A percentile compares a stretch with the other conserved stretches of the same genome.
These are phyloP conservation scores for Prosopis cineraria DNA, from an alignment of 306 rosid genomes.

Conservation along the genomic window DNA sequence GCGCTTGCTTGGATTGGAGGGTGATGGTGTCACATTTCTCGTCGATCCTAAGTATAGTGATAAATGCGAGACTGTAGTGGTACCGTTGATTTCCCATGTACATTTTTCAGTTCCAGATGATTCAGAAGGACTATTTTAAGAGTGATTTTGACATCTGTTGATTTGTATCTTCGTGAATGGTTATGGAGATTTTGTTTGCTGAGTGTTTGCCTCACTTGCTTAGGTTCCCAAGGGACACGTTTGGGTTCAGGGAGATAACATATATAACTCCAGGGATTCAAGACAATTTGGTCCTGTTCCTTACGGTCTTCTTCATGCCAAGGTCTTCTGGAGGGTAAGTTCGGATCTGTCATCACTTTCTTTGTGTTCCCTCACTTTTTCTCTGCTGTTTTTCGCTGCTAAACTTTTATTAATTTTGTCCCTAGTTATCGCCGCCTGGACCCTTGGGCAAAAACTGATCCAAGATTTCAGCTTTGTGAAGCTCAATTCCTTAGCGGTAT, in stretches of 20 bases:
- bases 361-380: neutral
- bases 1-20: constrained; percentile 77
- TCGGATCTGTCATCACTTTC: neutral
- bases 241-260: constrained; percentile 84
- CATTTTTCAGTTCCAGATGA: neutral
- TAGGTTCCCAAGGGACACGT: constrained; percentile 79
- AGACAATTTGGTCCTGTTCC: constrained; percentile 76
- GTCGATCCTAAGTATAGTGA: constrained; percentile 53
- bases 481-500: neutral
- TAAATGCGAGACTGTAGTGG: constrained; percentile 58
- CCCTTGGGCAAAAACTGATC: constrained; percentile 43
- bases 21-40: constrained; percentile 60
- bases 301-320: constrained; percentile 64
- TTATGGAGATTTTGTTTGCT: constrained; percentile 21
- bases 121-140: constrained; percentile 5
- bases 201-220: constrained; percentile 18
- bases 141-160: neutral
- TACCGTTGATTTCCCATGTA: constrained; percentile 34
- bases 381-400: neutral
- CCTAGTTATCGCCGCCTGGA: constrained; percentile 68
- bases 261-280: constrained; percentile 57
- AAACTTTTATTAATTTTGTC: constrained; percentile 21
- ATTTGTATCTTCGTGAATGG: neutral
- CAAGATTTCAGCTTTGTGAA: neutral
- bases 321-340: constrained; percentile 70